Percentiles rank a stretch among this genome's conserved stretches.
phyloP scores from a whole-genome alignment of 306 rosid genomes.

The Medicago ruthenica region DNA sequence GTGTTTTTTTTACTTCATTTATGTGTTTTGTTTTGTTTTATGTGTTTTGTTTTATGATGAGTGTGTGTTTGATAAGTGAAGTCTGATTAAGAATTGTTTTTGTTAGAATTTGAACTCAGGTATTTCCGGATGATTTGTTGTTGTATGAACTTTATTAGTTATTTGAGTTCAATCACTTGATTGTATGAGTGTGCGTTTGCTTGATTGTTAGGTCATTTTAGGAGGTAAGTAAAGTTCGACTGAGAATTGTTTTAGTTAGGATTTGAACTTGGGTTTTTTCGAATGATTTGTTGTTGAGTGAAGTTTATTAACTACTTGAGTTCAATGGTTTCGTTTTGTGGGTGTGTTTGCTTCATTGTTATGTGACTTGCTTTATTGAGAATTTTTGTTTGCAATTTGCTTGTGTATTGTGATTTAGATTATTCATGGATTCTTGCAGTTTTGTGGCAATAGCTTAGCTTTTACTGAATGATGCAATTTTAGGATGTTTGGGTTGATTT shows the following conservation, averaged over 20 bases:
- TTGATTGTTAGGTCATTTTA: too few relatives aligned
- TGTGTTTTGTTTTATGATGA: not conserved
- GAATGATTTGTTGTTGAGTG: too few relatives aligned
- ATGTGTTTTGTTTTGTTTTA: not conserved
- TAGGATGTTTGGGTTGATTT: not conserved
- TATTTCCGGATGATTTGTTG: too few relatives aligned
- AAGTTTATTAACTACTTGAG: too few relatives aligned
- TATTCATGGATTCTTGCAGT: constrained; percentile 3
- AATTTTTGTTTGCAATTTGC: not conserved
- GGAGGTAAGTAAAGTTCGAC: too few relatives aligned
- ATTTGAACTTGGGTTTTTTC: too few relatives aligned
- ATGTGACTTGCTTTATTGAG: not conserved
- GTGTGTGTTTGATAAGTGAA: not conserved
- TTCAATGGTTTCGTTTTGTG: too few relatives aligned
- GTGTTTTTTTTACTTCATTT: not conserved
- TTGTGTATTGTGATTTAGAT: constrained; percentile 24
- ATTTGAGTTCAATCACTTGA: too few relatives aligned
- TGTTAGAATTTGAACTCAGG: not conserved
- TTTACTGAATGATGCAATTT: not conserved
- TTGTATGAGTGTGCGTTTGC: too few relatives aligned
- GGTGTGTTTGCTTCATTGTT: not conserved
- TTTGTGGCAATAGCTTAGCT: constrained; percentile 11
- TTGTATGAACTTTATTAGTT: too few relatives aligned
- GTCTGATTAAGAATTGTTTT: not conserved
- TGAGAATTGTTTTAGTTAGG: too few relatives aligned